phyloP scores from a whole-genome alignment of 306 rosid genomes.

The Prunus armeniaca region DNA sequence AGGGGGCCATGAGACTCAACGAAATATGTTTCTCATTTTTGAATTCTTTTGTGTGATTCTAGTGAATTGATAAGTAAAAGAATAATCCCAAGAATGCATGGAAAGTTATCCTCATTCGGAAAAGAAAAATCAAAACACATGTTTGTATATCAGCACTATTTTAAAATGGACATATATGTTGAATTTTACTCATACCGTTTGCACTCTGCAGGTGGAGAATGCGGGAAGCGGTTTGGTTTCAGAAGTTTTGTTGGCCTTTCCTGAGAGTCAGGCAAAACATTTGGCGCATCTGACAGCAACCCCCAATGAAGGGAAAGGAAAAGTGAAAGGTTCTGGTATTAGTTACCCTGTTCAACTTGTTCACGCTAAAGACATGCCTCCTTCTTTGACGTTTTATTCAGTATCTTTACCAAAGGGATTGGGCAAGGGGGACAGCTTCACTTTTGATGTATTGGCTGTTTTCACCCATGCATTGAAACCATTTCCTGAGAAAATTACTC shows the following conservation, averaged over 20 bases:
- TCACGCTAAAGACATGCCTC: conserved; percentile 57
- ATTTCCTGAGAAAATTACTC: conserved; percentile 83
- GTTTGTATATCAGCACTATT: neutral
- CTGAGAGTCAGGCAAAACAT: conserved; percentile 59
- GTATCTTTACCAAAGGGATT: conserved; percentile 72
- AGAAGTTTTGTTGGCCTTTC: conserved; percentile 62
- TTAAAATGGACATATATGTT: neutral
- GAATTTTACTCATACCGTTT: neutral
- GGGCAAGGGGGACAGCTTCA: conserved; percentile 61
- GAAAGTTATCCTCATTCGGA: neutral
- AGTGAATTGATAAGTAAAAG: neutral
- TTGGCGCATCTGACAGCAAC: conserved; percentile 62
- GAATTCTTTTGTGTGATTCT: neutral
- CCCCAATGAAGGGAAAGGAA: conserved; percentile 66
- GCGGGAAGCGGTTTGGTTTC: conserved; percentile 56
- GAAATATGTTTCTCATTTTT: neutral
- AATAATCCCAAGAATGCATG: neutral
- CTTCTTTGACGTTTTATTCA: conserved; percentile 57
- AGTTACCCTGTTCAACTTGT: conserved; percentile 49
- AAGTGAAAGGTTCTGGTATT: conserved; percentile 47
- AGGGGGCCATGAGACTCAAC: neutral
- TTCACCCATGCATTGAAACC: conserved; percentile 63
- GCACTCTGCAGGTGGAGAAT: conserved; percentile 63
- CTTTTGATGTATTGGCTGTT: conserved; percentile 71
- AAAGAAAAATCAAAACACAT: neutral